These are phyloP conservation scores for Parathielavia appendiculata DNA, from an alignment of 495 filamentous ascomycete species.

Conservation along the genomic window DNA sequence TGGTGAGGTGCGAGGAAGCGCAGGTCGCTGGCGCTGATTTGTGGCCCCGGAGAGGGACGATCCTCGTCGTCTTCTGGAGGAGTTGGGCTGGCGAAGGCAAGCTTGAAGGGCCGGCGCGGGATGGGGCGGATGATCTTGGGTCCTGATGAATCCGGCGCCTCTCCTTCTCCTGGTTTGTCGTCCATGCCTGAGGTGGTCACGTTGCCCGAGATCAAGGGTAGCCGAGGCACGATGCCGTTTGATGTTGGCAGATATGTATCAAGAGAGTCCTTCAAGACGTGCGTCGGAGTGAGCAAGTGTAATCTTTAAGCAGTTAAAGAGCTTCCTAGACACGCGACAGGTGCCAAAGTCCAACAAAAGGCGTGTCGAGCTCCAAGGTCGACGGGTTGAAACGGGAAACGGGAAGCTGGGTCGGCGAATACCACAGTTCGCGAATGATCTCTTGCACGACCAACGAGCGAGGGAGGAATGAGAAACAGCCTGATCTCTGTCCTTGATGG, in stretches of 20 bases:
- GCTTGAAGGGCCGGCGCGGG: conserved; percentile 58
- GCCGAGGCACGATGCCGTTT: neutral
- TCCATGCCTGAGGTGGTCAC: neutral
- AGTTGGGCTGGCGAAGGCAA: conserved; percentile 49
- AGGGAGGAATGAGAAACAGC: neutral
- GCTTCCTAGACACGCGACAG: neutral
- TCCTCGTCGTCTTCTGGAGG: conserved; percentile 42
- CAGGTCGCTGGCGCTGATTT: conserved; percentile 33
- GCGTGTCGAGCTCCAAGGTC: neutral
- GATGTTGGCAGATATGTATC: neutral
- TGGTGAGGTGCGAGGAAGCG: conserved; percentile 36
- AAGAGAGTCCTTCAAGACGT: neutral
- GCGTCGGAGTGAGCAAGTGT: too few relatives aligned
- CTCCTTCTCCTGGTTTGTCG: conserved; percentile 4
- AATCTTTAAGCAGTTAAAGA: too few relatives aligned
- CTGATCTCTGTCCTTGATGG: neutral
- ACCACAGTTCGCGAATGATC: neutral
- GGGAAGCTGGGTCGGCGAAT: too few relatives aligned
- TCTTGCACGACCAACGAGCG: neutral
- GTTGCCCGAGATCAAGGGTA: neutral
- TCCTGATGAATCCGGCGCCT: conserved; percentile 3
- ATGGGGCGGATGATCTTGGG: conserved; percentile 33
- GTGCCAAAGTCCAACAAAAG: neutral
- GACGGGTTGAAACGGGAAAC: neutral
- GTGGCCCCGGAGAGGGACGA: conserved; percentile 42